Conservation (phyloP, 73 alveolate species). For the Paramecium tetraurelia region DNA sequence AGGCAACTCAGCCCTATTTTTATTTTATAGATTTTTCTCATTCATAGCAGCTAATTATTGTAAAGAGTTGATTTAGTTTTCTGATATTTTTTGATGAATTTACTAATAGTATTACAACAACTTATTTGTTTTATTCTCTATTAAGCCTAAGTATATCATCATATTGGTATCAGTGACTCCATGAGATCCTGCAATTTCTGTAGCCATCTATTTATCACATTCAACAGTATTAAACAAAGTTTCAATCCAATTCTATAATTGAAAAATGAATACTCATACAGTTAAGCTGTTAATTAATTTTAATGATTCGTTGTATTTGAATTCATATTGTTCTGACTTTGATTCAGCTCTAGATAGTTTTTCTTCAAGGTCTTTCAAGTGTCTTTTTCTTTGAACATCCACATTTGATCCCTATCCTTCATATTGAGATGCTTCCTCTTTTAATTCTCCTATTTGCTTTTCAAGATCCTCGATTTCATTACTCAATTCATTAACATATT, state of each 20-base stretch:
- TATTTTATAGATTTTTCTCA: constrained; percentile 31
- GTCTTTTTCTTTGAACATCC: constrained; percentile 63
- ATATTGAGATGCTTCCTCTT: constrained; percentile 54
- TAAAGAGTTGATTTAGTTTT: background rate
- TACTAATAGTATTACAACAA: background rate
- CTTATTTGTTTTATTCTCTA: constrained; percentile 78
- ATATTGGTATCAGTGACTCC: constrained; percentile 79
- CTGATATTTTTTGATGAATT: constrained; percentile 39
- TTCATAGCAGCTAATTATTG: constrained; percentile 15
- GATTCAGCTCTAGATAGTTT: constrained; percentile 71
- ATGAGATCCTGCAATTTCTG: constrained; percentile 69
- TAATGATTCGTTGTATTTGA: constrained; percentile 71
- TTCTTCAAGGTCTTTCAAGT: constrained; percentile 66
- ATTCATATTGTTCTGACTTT: constrained; percentile 81
- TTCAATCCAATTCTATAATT: constrained; percentile 67
- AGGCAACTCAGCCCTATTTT: constrained; percentile 46
- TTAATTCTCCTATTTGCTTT: constrained; percentile 72
- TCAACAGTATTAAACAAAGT: constrained; percentile 75
- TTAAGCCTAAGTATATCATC: constrained; percentile 76
- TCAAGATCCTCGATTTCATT: constrained; percentile 86
- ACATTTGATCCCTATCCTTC: constrained; percentile 39
- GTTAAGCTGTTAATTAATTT: background rate
- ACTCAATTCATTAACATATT: constrained; percentile 81
- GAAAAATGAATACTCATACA: background rate
- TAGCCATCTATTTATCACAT: constrained; percentile 72